Evolutionary conservation across 345 rosid species (phyloP).

Genomic region (Eucalyptus virginea): DNA sequence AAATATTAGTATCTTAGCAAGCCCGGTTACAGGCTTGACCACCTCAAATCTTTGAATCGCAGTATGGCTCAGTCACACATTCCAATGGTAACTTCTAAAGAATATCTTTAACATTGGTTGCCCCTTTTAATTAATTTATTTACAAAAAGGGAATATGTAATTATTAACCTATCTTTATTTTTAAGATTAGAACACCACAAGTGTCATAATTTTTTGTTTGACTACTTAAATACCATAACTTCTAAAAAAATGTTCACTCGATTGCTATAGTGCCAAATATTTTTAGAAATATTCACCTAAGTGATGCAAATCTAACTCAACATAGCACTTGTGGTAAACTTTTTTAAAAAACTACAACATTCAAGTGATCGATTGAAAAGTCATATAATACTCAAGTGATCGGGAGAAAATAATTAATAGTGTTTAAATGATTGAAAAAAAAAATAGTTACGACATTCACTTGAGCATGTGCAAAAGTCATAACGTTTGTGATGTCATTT

Average conservation of each 20-base stretch:
- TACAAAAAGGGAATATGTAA: no score
- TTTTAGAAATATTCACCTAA: no score
- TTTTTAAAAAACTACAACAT: no score
- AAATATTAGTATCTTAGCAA: background rate
- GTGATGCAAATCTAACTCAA: background rate
- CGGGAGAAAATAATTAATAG: no score
- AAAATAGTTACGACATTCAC: background rate
- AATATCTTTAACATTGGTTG: background rate
- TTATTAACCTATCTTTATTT: background rate
- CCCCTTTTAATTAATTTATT: background rate
- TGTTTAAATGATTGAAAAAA: no score
- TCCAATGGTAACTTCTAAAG: background rate
- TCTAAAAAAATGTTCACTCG: fast-evolving
- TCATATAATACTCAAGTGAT: no score
- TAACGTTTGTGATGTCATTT: background rate
- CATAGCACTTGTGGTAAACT: background rate
- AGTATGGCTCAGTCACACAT: background rate
- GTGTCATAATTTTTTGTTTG: no score
- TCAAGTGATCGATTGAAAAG: background rate
- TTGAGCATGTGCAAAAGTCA: no score
- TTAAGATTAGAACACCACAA: background rate
- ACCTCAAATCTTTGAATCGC: background rate
- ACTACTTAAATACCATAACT: background rate
- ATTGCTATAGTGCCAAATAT: fast-evolving
- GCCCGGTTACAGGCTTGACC: background rate